Conservation (phyloP, 768 basidiomycete species). For the Multifurca ochricompacta region DNA sequence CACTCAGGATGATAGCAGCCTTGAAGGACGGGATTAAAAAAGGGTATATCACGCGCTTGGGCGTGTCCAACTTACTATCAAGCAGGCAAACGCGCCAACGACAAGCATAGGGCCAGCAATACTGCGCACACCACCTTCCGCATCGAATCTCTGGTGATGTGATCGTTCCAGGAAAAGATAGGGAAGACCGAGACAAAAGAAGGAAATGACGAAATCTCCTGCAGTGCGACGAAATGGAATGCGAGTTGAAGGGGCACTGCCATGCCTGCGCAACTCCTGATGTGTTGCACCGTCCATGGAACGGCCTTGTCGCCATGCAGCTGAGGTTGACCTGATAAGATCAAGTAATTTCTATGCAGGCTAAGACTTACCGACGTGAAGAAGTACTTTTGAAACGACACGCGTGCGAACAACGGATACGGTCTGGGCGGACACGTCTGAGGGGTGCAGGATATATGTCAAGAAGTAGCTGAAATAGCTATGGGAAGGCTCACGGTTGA, state of each 20-base stretch:
- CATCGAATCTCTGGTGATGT: slow-evolving; percentile 43
- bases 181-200: slow-evolving; percentile 71
- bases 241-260: slow-evolving; percentile 16
- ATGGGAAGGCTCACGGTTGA: slow-evolving; percentile 23
- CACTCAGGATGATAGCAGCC: slow-evolving; percentile 76
- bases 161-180: slow-evolving; percentile 60
- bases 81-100: slow-evolving; percentile 47
- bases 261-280: not conserved
- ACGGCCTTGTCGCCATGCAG: slow-evolving; percentile 18
- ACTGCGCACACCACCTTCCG: slow-evolving; percentile 45
- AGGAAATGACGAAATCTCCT: slow-evolving; percentile 51
- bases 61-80: slow-evolving; percentile 23
- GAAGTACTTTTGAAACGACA: slow-evolving; percentile 18
- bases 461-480: not conserved
- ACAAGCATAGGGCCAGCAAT: slow-evolving; percentile 50
- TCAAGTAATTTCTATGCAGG: not conserved
- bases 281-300: slow-evolving; percentile 15
- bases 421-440: not conserved
- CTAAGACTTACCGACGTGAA: slow-evolving; percentile 16
- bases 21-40: slow-evolving; percentile 26
- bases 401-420: slow-evolving; percentile 18
- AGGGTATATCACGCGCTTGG: not conserved
- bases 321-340: slow-evolving; percentile 5
- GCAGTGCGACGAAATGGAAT: slow-evolving; percentile 41
- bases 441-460: not conserved